A percentile compares a stretch with the other conserved stretches of the same genome.
Evolutionary conservation across 305 asterid genomes (phyloP).

Genomic region (Caryopteris hybrid): DNA sequence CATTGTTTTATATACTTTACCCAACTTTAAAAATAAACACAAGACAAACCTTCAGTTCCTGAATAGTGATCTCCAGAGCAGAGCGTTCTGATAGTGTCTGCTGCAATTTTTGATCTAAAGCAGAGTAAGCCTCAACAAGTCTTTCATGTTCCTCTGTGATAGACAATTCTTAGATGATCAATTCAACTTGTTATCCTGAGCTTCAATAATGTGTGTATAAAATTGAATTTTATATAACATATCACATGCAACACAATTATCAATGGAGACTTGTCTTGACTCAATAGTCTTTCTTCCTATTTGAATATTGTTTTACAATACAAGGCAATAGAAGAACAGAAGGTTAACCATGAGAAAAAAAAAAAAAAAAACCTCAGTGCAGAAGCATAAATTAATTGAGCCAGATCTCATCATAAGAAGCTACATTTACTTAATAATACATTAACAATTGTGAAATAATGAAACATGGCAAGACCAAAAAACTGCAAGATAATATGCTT

Average conservation of each 20-base stretch:
- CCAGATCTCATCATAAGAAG: background rate
- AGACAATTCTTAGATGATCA: constrained; percentile 4
- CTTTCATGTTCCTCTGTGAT: constrained; percentile 82
- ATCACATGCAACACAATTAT: background rate
- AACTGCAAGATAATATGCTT: background rate
- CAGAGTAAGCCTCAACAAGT: constrained; percentile 65
- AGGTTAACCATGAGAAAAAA: background rate
- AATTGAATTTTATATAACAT: background rate
- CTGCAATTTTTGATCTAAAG: constrained; percentile 65
- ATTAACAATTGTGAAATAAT: background rate
- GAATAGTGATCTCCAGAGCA: constrained; percentile 51
- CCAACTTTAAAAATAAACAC: background rate
- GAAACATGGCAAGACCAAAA: background rate
- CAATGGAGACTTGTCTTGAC: background rate
- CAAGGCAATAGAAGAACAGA: background rate
- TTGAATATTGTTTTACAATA: background rate
- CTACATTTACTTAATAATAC: background rate
- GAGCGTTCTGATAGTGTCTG: constrained; percentile 63
- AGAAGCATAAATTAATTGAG: background rate
- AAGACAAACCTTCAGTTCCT: constrained; percentile 66
- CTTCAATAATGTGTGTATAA: background rate
- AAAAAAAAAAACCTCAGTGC: background rate
- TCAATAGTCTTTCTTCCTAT: constrained; percentile 6
- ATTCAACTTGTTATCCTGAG: background rate
- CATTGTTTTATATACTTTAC: background rate